Base-by-base conservation (phyloP, 169 alveolate genomes). In the Eimeria sp. region DNA sequence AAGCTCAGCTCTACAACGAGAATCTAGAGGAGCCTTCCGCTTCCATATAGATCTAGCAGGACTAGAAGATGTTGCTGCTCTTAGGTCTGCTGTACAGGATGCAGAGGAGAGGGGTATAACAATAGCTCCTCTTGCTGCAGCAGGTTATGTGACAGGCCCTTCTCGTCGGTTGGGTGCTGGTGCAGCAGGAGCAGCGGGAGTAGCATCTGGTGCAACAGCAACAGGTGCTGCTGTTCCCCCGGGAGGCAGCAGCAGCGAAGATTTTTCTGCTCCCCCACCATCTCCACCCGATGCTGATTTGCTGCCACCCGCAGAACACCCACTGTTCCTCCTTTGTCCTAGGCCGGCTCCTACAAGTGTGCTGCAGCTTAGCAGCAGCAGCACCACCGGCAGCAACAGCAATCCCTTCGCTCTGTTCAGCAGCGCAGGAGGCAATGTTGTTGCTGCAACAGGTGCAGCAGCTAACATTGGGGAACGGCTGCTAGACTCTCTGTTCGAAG, bases 251-350 rank as follows among this genome's bases (percentile, higher is more conserved):
- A 75, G 54, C 84, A 30, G 27, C 51, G 92, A 40, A 25, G 76
- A 84, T 73, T 47, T 43, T 18, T 61, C 49, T 10, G 20, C 25
- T 6, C 67, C 89, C 43, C 47, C 47, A 5, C 89, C 20, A 27
- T 78, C 89, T 14, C 89, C 89, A 13, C 89, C 49, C 16, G 89
- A 49, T 49, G 70, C 89, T 4, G 89, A 78, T 49, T 27, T 78
- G 61, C 89, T 78, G 70, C 89, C 89, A 10, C 89, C 89, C 16
- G 40, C 89, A 25, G 89, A 78, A 65, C 89, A 78, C 34, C 89
- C 89, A 6, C 67, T 78, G 45, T 78, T 78, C 27, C 27, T 67
- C 34, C 76, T 25, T 22, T 67, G 76, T 30, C 27, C 76, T 22
- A 67, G 76, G 76, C 76, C 76, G 11, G 27, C 76, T 67, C 34